Conservation (phyloP, 345 rosid species). For the Rhodomyrtus tomentosa region DNA sequence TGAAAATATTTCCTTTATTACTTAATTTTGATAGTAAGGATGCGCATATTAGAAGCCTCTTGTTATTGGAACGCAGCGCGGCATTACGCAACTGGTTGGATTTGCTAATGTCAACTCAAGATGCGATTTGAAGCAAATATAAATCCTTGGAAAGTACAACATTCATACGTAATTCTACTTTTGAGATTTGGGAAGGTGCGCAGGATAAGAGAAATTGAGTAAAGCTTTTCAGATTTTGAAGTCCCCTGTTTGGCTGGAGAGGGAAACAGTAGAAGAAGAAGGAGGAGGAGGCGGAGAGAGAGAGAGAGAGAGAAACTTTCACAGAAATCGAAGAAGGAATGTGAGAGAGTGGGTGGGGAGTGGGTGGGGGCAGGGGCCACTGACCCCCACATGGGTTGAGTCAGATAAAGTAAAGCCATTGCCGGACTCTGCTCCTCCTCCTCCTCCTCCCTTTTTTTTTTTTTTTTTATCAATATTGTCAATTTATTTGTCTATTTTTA, state of each 20-base stretch:
- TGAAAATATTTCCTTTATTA: background rate
- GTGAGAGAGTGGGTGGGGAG: background rate
- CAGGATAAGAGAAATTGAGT: background rate
- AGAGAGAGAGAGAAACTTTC: slow-evolving; percentile 5
- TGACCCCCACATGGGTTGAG: slow-evolving; percentile 62
- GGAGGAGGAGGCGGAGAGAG: background rate
- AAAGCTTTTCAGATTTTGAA: background rate
- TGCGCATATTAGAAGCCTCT: no score
- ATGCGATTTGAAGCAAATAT: no score
- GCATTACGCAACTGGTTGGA: no score
- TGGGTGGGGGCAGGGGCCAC: slow-evolving; percentile 42
- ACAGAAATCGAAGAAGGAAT: slow-evolving; percentile 10
- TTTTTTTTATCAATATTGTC: background rate
- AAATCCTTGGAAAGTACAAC: no score
- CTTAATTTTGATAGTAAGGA: no score
- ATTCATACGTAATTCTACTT: no score
- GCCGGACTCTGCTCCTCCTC: background rate
- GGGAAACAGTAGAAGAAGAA: slow-evolving; percentile 4
- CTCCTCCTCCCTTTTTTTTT: background rate
- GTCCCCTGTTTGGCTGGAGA: background rate
- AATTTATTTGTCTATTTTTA: background rate
- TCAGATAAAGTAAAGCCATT: slow-evolving; percentile 48
- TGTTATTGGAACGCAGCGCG: no score
- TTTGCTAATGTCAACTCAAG: no score
- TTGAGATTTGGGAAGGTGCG: background rate